Conservation (phyloP, 2,329 filamentous ascomycete genomes). For the Paecilomyces variotii region DNA sequence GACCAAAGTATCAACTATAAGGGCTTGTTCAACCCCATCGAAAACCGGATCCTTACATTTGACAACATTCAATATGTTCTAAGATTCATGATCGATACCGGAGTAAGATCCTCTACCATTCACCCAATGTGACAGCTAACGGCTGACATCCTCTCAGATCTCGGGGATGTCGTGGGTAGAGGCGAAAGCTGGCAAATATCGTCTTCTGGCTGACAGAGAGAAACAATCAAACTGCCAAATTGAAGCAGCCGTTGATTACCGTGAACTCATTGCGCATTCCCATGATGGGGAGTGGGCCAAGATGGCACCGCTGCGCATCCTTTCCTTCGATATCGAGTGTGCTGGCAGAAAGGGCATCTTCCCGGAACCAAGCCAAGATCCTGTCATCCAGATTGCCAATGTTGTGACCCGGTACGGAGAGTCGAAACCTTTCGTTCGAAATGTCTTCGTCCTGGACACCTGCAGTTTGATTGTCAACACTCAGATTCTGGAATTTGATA, state of each 20-base stretch:
- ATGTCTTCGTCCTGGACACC: constrained; percentile 90
- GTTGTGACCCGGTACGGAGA: constrained; percentile 93
- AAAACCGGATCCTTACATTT: constrained; percentile 74
- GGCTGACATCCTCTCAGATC: constrained; percentile 44
- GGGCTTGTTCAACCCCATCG: constrained; percentile 68
- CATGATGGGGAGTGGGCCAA: constrained; percentile 94
- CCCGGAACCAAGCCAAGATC: constrained; percentile 82
- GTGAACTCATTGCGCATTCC: constrained; percentile 76
- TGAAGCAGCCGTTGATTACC: constrained; percentile 77
- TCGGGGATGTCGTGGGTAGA: constrained; percentile 98
- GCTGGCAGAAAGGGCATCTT: constrained; percentile 96
- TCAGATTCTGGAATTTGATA: constrained; percentile 73
- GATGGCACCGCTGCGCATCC: constrained; percentile 84
- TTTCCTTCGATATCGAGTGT: constrained; percentile 98
- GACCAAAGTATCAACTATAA: constrained; percentile 70
- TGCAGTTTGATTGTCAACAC: constrained; percentile 94
- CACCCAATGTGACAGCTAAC: neutral
- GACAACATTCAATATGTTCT: constrained; percentile 94
- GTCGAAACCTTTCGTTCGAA: constrained; percentile 87
- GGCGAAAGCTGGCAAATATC: constrained; percentile 65
- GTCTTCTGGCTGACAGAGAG: constrained; percentile 56
- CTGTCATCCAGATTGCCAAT: constrained; percentile 97
- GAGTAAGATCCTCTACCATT: constrained; percentile 42
- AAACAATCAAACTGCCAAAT: constrained; percentile 93
- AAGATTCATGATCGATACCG: constrained; percentile 96